Base-by-base conservation (phyloP, 2,329 filamentous ascomycete species). In the Ploettnerulaceae sp. region DNA sequence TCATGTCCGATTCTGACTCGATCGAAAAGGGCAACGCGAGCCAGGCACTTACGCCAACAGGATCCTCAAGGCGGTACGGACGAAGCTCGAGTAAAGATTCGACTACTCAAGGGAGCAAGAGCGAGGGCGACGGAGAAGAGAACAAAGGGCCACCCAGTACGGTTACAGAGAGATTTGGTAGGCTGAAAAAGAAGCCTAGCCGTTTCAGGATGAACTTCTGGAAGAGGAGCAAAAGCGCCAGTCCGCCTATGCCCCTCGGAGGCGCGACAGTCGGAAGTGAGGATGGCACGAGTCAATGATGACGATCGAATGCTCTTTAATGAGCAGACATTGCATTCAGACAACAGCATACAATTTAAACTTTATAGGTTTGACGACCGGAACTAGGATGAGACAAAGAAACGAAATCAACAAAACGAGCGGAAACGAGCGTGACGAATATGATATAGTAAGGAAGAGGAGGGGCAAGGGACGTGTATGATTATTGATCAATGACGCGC, bases 181-280 rank as follows among this genome's bases (percentile, higher is more conserved):
- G 71, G 9, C 65, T 83, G 14, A 77, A 73, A 62, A 84, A 83
- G 66, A 80, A 77, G 63, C 70, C 78, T 4, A 82, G 79, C 57
- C 70, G 79, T 31, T 83, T 83, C 57, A 70, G 76, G 52, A 79
- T 83, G 71, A 82, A 80, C 37, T 63, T 64, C 38, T 64, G 60
- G 59, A 62, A 61, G 47, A 54, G 58, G 40, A 63, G 51, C 28
- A 62, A 64, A 44, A 60, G 56, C 35, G 48, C 54, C 3, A 61
- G 59, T 47, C 58, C 60, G n/a, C 54, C 60, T 6, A 35, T 45
- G 32, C 47, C 47, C 3, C 31, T 42, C 5, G 38, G 47, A 12
- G 43, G 47, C 17, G 25, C 15, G 4, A 38, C 38, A 18, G 17
- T 26, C 2, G 32, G 42, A 1, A 42, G 36, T 25, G 37, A 41